Evolutionary conservation across 2,329 filamentous ascomycete species (phyloP), one percentile per base, ranked within the genome.

Genomic region (Aspergillus fumigatiaffinis): DNA sequence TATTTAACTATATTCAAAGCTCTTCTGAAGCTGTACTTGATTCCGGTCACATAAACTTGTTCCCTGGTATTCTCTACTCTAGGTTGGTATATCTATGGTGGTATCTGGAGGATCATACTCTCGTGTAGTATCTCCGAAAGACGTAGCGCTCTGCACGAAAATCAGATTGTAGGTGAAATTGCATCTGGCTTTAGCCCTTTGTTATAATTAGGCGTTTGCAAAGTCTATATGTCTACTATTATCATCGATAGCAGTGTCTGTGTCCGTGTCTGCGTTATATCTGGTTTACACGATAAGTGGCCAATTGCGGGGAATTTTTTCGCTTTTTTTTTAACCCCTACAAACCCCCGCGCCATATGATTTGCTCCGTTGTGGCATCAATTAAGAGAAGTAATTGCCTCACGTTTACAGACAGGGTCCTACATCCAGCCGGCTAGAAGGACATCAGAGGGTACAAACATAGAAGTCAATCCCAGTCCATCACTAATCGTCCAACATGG

Each of bases 401-500:
- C 42, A 12, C 12, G 20, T 23, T 47, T 14, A 23, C 44, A 26
- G 21, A 25, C 44, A 23, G 21, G 6, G 14, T 2, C 8, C n/a
- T 23, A 14, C 8, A 46, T 5, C 7, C 42, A 21, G 7, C 10
- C 14, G 7, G 10, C 21, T 21, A 46, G 20, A 46, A 46, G 4
- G 12, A 46, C 10, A 21, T 12, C 21, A 20, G 5, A 38, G 14
- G 14, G 32, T 38, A 17, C 23, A 26, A 23, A 23, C 21, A 23
- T 14, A 46, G 14, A 17, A 46, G 20, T 25, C 44, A 47, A 47
- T 14, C 20, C 9, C 21, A 46, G 42, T 23, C n/a, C 42, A 10
- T 14, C 17, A 6, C 21, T 17, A 6, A 47, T 14, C 12, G 21
- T 48, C 25, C 52, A 67, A 55, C 48, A 79, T 84, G 82, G 81